Conservation (phyloP, 2,329 filamentous ascomycete species). For the Arthrobotrys conoides region DNA sequence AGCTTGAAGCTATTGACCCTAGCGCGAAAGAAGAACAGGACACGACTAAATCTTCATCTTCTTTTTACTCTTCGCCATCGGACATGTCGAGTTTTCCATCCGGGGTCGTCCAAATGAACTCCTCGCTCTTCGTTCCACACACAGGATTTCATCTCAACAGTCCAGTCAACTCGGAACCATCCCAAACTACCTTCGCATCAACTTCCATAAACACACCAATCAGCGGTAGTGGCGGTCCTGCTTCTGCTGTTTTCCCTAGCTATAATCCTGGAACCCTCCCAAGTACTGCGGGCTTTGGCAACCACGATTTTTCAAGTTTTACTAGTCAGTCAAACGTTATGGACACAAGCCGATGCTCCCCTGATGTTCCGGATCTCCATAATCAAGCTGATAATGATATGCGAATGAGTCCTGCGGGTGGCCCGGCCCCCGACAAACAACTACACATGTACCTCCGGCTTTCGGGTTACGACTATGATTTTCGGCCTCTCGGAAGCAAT, state of each 20-base stretch:
- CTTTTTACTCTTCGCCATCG: background rate
- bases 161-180: background rate
- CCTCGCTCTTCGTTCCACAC: background rate
- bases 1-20: slow-evolving; percentile 23
- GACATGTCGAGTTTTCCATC: background rate
- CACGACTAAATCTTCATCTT: background rate
- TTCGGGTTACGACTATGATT: too few relatives aligned
- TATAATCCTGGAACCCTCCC: background rate
- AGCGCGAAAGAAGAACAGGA: background rate
- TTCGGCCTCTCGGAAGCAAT: background rate
- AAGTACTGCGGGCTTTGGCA: background rate
- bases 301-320: too few relatives aligned
- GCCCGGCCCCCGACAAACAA: slow-evolving; percentile 23
- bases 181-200: background rate
- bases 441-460: background rate
- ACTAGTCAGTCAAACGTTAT: background rate
- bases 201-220: background rate
- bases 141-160: background rate
- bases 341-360: slow-evolving; percentile 7
- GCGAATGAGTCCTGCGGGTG: slow-evolving; percentile 2
- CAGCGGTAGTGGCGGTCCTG: background rate
- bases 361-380: slow-evolving; percentile 10
- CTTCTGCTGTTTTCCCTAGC: background rate
- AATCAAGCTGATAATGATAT: slow-evolving; percentile 35
- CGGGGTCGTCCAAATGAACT: background rate